A percentile compares a stretch with the other conserved stretches of the same genome.
Conservation (phyloP, 805 yeast species). For the Saccharomycopsis malanga region DNA sequence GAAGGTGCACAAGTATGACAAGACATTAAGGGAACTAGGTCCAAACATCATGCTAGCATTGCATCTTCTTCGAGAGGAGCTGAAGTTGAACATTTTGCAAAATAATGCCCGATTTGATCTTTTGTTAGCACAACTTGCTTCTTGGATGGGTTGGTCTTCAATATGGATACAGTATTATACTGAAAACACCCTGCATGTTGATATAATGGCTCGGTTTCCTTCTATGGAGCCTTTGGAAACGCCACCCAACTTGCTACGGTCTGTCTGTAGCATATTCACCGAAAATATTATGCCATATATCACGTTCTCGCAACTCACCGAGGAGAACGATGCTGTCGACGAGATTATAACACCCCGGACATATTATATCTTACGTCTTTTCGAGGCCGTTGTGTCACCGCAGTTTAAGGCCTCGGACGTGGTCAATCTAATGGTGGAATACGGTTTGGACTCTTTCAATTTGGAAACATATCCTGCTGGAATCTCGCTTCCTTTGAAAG, state of each 20-base stretch:
- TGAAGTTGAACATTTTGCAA: slow-evolving; percentile 47
- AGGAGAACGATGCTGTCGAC: slow-evolving; percentile 55
- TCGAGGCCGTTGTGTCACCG: slow-evolving; percentile 54
- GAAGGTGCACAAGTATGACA: slow-evolving; percentile 4
- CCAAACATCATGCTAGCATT: slow-evolving; percentile 61
- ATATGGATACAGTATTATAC: slow-evolving; percentile 56
- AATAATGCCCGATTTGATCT: slow-evolving; percentile 38
- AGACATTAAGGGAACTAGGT: slow-evolving; percentile 43
- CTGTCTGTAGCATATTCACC: slow-evolving; percentile 46
- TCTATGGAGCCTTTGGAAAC: slow-evolving; percentile 38
- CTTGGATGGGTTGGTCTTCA: slow-evolving; percentile 71
- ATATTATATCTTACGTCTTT: slow-evolving; percentile 47
- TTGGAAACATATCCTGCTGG: slow-evolving; percentile 73
- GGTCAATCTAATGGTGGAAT: slow-evolving; percentile 54
- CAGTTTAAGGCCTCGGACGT: slow-evolving; percentile 46
- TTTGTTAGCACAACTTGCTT: slow-evolving; percentile 53
- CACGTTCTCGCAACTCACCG: slow-evolving; percentile 60
- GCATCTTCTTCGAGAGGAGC: slow-evolving; percentile 75
- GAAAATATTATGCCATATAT: slow-evolving; percentile 44
- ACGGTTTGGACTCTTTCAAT: slow-evolving; percentile 42
- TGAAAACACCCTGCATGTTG: slow-evolving; percentile 26
- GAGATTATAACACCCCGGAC: slow-evolving; percentile 61
- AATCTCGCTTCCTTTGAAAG: slow-evolving; percentile 57
- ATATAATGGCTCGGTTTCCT: slow-evolving; percentile 18
- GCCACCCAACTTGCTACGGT: slow-evolving; percentile 56